Evolutionary conservation across 805 yeast genomes (phyloP).

Genomic region (Wickerhamomyces xylosicus): DNA sequence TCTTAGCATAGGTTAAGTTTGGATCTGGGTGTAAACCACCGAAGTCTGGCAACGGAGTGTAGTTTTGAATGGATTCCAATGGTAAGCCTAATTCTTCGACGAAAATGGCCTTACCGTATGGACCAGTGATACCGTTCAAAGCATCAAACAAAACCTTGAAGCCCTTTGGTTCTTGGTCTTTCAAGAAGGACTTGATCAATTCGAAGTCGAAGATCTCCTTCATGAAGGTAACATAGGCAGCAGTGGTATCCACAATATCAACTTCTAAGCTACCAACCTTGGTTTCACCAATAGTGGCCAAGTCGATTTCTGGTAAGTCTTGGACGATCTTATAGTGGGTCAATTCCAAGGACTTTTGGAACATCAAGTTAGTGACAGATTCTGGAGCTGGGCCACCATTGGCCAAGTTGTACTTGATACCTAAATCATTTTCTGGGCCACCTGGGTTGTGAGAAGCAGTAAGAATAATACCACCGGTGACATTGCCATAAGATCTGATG

Average conservation of each 20-base stretch:
- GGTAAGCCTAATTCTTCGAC: slow-evolving; percentile 79
- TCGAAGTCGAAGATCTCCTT: slow-evolving; percentile 83
- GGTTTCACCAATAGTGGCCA: slow-evolving; percentile 43
- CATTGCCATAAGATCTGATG: slow-evolving; percentile 54
- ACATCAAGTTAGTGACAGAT: slow-evolving; percentile 81
- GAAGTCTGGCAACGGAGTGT: slow-evolving; percentile 73
- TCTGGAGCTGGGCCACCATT: slow-evolving; percentile 99
- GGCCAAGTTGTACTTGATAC: slow-evolving; percentile 88
- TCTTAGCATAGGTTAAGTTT: slow-evolving; percentile 84
- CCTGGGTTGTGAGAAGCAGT: slow-evolving; percentile 99
- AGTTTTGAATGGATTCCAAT: slow-evolving; percentile 63
- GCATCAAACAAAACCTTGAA: slow-evolving; percentile 83
- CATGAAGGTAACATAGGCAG: slow-evolving; percentile 68
- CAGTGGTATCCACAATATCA: slow-evolving; percentile 76
- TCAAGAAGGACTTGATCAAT: slow-evolving; percentile 63
- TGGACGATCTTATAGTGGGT: slow-evolving; percentile 46
- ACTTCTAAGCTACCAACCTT: slow-evolving; percentile 53
- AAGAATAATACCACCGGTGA: slow-evolving; percentile 91
- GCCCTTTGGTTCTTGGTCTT: slow-evolving; percentile 30
- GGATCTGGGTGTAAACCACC: slow-evolving; percentile 99
- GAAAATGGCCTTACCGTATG: slow-evolving; percentile 81
- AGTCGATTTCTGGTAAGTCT: slow-evolving; percentile 56
- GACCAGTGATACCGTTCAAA: slow-evolving; percentile 93
- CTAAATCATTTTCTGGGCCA: slow-evolving; percentile 85
- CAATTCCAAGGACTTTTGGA: slow-evolving; percentile 51